phyloP scores from a whole-genome alignment of 306 rosid genomes.

The Inga laurina region DNA sequence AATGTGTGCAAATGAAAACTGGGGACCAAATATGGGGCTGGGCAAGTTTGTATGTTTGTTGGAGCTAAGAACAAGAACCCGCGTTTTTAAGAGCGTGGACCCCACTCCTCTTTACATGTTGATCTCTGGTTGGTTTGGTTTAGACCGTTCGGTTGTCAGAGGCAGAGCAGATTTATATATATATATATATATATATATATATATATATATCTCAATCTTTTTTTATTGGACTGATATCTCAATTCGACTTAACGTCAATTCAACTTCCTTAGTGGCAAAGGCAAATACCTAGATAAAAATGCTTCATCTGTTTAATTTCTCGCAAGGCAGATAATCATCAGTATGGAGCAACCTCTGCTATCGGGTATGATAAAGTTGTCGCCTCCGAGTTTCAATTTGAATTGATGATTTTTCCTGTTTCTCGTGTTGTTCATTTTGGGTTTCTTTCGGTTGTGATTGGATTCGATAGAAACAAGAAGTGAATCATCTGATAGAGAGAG shows the following conservation, averaged over 20 bases:
- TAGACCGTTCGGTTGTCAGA: neutral
- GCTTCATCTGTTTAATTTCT: neutral
- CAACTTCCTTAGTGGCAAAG: slow-evolving; percentile 46
- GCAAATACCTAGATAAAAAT: slow-evolving; percentile 24
- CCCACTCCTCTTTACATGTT: neutral
- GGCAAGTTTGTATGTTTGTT: neutral
- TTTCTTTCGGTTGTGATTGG: neutral
- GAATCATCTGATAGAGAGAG: slow-evolving; percentile 56
- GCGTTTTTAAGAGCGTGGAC: slow-evolving; percentile 29
- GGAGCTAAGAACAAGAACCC: neutral
- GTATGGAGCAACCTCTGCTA: slow-evolving; percentile 77
- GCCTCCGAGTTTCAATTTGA: neutral
- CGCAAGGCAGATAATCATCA: neutral
- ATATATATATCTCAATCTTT: neutral
- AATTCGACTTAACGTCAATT: slow-evolving; percentile 32
- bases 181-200: no score
- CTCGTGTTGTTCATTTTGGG: slow-evolving; percentile 33
- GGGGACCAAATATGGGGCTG: neutral
- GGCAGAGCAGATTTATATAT: no score
- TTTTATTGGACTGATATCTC: no score
- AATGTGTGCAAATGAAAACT: neutral
- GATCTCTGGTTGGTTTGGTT: neutral
- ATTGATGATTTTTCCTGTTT: neutral
- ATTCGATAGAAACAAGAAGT: slow-evolving; percentile 49
- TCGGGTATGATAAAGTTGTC: slow-evolving; percentile 51